Evolutionary conservation across 495 filamentous ascomycete genomes (phyloP).

Genomic region (Annulohypoxylon bovei): DNA sequence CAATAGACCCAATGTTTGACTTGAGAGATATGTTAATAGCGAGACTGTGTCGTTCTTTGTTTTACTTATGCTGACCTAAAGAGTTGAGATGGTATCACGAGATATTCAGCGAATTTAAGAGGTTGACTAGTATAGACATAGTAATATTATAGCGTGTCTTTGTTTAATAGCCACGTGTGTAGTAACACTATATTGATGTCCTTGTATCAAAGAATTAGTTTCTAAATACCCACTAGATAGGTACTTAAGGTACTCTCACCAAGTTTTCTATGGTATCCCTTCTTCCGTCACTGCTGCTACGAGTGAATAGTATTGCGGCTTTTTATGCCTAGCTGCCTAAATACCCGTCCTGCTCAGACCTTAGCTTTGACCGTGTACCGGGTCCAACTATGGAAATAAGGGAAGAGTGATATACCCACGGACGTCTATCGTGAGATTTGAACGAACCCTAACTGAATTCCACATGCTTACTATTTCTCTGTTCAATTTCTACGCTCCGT

Average conservation of each 20-base stretch:
- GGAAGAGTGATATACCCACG: too few species aligned
- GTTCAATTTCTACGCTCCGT: neutral
- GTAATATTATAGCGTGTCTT: neutral
- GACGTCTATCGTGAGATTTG: too few species aligned
- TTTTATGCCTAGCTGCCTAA: neutral
- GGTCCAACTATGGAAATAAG: too few species aligned
- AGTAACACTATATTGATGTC: neutral
- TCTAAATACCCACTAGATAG: too few species aligned
- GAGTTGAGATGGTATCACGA: too few species aligned
- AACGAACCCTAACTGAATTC: neutral
- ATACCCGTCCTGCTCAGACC: neutral
- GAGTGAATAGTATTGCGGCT: neutral
- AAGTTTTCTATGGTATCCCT: too few species aligned
- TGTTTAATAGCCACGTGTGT: neutral
- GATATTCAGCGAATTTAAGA: neutral
- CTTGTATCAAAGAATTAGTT: neutral
- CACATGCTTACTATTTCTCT: neutral
- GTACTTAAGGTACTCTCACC: too few species aligned
- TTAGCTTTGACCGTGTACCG: too few species aligned
- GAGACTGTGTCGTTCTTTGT: neutral
- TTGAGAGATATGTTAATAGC: neutral
- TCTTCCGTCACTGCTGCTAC: too few species aligned
- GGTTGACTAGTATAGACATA: neutral
- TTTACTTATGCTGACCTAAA: neutral
- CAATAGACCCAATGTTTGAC: neutral